Percentiles rank a stretch among this genome's conserved stretches.
Conservation (phyloP, 164 flowering plant species). For the Vitis rupestris region DNA sequence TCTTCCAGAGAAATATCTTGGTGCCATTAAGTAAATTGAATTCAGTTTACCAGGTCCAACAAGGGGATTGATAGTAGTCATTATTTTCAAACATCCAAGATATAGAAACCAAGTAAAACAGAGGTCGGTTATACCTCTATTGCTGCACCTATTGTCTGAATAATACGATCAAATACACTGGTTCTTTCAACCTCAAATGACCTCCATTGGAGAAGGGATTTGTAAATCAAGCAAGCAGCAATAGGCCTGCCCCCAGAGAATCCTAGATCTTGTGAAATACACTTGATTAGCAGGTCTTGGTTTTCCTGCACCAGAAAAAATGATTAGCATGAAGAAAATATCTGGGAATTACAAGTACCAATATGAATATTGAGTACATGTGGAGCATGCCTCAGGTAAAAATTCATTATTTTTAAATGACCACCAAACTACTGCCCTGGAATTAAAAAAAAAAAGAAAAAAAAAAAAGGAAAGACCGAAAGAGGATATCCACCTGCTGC, state of each 20-base stretch:
- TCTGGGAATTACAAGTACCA: too few species aligned
- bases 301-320: constrained; percentile 59
- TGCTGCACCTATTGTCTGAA: constrained; percentile 83
- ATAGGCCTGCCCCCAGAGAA: constrained; percentile 84
- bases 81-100: neutral
- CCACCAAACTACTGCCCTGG: too few species aligned
- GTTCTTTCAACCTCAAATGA: constrained; percentile 99
- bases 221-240: constrained; percentile 92
- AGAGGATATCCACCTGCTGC: constrained; percentile 66
- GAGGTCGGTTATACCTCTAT: constrained; percentile 57
- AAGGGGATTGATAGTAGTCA: too few species aligned
- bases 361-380: too few species aligned
- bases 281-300: constrained; percentile 87
- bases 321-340: too few species aligned
- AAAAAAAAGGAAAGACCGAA: neutral
- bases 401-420: too few species aligned
- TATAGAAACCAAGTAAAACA: neutral
- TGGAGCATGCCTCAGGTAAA: too few species aligned
- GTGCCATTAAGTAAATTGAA: too few species aligned
- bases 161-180: constrained; percentile 85
- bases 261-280: constrained; percentile 86
- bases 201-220: constrained; percentile 97
- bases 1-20: too few species aligned
- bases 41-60: too few species aligned
- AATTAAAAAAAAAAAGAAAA: too few species aligned